Conservation (phyloP, 371 early-diverging fungal genomes). For the Mortierella sp. region DNA sequence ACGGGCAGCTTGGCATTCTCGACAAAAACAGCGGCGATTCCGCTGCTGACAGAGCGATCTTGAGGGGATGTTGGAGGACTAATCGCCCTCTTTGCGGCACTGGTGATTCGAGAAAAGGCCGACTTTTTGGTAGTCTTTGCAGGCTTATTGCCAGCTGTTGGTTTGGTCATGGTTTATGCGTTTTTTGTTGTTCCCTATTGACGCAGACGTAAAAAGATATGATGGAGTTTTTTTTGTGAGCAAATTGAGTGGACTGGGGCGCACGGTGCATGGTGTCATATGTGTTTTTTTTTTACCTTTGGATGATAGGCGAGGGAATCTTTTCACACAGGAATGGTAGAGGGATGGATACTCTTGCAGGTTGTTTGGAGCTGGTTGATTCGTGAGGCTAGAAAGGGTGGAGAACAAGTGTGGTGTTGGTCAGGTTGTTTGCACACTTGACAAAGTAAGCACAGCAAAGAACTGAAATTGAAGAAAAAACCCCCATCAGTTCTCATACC, state of each 20-base stretch:
- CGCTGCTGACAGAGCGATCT: background rate
- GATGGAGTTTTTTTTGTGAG: background rate
- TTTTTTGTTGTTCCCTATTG: background rate
- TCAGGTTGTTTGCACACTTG: no score
- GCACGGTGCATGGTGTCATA: no score
- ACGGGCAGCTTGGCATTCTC: background rate
- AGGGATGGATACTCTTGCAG: no score
- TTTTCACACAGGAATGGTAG: no score
- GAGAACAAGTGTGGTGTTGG: no score
- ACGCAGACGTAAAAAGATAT: background rate
- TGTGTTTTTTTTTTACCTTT: background rate
- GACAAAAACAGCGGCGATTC: constrained; percentile 4
- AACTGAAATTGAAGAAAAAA: no score
- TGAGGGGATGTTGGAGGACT: background rate
- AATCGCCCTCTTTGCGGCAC: background rate
- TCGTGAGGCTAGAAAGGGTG: no score
- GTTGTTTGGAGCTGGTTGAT: no score
- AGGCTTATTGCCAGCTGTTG: background rate
- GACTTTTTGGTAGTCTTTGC: background rate
- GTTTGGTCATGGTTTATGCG: background rate
- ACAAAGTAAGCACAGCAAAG: no score
- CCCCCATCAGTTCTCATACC: no score
- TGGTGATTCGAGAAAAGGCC: background rate
- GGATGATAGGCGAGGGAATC: no score
- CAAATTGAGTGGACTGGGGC: no score